Evolutionary conservation across 441 rosid species (phyloP).

Genomic region (Euphorbia schlechtendalii): DNA sequence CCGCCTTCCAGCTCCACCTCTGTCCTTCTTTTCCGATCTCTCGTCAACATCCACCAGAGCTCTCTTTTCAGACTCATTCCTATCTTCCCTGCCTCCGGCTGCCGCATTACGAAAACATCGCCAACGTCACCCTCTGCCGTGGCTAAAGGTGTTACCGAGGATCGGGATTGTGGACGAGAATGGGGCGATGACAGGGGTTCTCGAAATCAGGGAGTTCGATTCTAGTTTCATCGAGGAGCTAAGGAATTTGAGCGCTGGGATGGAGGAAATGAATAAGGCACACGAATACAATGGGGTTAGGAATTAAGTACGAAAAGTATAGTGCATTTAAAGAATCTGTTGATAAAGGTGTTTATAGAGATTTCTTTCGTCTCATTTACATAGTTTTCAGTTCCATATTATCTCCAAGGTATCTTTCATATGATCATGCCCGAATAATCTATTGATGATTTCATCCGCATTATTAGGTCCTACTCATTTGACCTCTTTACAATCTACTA

Average conservation of each 20-base stretch:
- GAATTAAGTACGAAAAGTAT: slow-evolving; percentile 25
- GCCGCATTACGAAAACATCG: background rate
- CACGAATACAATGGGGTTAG: slow-evolving; percentile 9
- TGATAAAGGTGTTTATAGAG: slow-evolving; percentile 53
- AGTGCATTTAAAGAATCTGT: slow-evolving; percentile 63
- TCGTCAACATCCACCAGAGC: background rate
- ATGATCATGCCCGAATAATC: background rate
- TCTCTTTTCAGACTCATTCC: background rate
- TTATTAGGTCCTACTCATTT: background rate
- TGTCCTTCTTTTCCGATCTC: slow-evolving; percentile 3
- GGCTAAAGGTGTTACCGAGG: slow-evolving; percentile 4
- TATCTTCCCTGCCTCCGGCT: background rate
- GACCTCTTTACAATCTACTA: background rate
- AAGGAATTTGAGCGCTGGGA: slow-evolving; percentile 18
- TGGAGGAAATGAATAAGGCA: slow-evolving; percentile 12
- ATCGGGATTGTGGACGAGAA: slow-evolving; percentile 19
- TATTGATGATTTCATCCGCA: background rate
- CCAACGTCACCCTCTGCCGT: slow-evolving; percentile 6
- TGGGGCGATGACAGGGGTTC: slow-evolving; percentile 20
- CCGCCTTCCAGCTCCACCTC: slow-evolving; percentile 2
- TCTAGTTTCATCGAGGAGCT: slow-evolving; percentile 30
- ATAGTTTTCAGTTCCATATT: slow-evolving; percentile 59
- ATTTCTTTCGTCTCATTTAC: slow-evolving; percentile 63
- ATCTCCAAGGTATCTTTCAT: slow-evolving; percentile 50
- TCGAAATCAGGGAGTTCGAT: slow-evolving; percentile 48